These are phyloP conservation scores for Hyaloscypha hepaticicola DNA, from an alignment of 495 filamentous ascomycete species.

Conservation along the genomic window DNA sequence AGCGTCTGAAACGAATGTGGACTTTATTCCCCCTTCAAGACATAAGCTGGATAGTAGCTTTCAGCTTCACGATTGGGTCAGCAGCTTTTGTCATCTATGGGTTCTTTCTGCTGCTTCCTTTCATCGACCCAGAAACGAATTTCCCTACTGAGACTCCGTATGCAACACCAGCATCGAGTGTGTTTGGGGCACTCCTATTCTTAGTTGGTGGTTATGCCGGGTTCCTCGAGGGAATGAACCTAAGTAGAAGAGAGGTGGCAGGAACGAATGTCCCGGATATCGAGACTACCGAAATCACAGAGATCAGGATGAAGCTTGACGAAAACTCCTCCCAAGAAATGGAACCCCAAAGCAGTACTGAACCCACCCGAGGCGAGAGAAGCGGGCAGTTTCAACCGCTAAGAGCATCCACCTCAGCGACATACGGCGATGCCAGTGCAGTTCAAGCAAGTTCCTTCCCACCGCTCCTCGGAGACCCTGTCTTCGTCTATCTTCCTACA, in stretches of 20 bases:
- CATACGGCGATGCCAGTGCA: not conserved
- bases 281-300: not conserved
- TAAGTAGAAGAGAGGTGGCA: slow-evolving; percentile 10
- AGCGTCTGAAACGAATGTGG: slow-evolving; percentile 14
- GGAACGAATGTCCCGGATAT: slow-evolving; percentile 5
- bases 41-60: slow-evolving; percentile 15
- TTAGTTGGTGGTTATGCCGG: slow-evolving; percentile 14
- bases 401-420: not conserved
- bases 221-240: slow-evolving; percentile 18
- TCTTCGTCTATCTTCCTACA: slow-evolving; percentile 15
- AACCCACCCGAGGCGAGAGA: not conserved
- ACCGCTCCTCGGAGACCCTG: slow-evolving; percentile 1
- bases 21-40: slow-evolving; percentile 17
- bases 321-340: not conserved
- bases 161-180: slow-evolving; percentile 13
- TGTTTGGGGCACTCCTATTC: slow-evolving; percentile 12
- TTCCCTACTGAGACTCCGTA: slow-evolving; percentile 13
- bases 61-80: slow-evolving; percentile 19
- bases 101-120: slow-evolving; percentile 18
- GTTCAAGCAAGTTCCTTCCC: not conserved
- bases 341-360: not conserved
- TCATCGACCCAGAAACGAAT: slow-evolving; percentile 6
- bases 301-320: not conserved
- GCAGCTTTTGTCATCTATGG: slow-evolving; percentile 16
- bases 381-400: not conserved